Evolutionary conservation across 2,329 filamentous ascomycete genomes (phyloP), one percentile per base, ranked within the genome.

Genomic region (Cytospora mali): DNA sequence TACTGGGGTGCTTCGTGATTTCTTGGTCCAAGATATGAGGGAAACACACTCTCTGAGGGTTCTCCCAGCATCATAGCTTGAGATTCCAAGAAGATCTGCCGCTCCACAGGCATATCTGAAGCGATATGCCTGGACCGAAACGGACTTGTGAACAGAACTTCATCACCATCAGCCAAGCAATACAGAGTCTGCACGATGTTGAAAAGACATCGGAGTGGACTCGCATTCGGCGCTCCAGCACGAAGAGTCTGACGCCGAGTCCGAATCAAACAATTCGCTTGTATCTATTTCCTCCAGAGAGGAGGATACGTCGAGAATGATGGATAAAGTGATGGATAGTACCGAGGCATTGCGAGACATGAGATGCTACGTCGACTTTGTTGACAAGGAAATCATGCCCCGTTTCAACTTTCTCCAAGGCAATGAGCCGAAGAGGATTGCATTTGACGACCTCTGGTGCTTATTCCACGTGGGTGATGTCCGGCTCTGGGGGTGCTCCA

Each of bases 301-400:
- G 5, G 53, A 21, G 3, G 14, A 6, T n/a, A 29, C 25, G 21
- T 23, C 33, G 4, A 27, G 28, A 1, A 55, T 33, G 23, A 42
- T 42, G 53, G n/a, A 29, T 9, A 25, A 25, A 55, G 14, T 35
- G 3, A 55, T 55, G 53, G 53, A 55, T 25, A 55, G 53, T 39
- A 29, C 42, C 14, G 53, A 55, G 42, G 53, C 53, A 6, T n/a
- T 55, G 21, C 33, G 35, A 53, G 57, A 59, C 16, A 49, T 59
- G 57, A 59, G 57, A 39, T 53, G 57, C 25, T 59, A 59, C 18
- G 49, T 59, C 25, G 57, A 35, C 7, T 59, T 59, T n/a, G 33
- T 53, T n/a, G 49, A 29, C 14, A 59, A 27, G 21, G 29, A 46
- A 14, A 52, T 59, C 46, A 42, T 59, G 29, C 46, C 57, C 6